phyloP scores from a whole-genome alignment of 495 filamentous ascomycete species.

The Echria macrotheca region DNA sequence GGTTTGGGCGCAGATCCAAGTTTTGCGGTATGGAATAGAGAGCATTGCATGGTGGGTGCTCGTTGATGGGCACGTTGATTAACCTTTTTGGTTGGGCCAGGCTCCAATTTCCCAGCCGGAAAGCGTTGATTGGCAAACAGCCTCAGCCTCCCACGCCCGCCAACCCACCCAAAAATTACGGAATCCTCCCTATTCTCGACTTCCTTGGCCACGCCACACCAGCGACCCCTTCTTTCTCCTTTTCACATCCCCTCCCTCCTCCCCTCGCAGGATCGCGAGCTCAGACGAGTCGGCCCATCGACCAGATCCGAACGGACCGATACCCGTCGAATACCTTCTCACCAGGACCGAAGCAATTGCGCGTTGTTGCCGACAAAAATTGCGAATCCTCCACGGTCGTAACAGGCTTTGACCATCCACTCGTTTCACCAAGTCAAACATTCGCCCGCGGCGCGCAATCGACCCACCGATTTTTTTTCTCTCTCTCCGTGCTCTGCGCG shows the following conservation, averaged over 20 bases:
- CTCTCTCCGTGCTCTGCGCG: neutral
- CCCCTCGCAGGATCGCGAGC: neutral
- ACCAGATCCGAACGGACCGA: no score
- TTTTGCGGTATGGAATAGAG: no score
- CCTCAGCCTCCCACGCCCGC: constrained; percentile 7
- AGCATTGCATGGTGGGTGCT: no score
- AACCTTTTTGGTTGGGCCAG: constrained; percentile 13
- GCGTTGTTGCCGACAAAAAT: no score
- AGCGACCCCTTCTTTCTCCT: neutral
- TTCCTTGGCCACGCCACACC: neutral
- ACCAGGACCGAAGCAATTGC: no score
- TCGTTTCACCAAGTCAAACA: constrained; percentile 22
- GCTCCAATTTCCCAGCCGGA: constrained; percentile 24
- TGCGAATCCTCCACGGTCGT: constrained; percentile 7
- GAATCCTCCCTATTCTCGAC: neutral
- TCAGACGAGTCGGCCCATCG: neutral
- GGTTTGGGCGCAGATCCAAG: no score
- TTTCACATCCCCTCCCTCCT: neutral
- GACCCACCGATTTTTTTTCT: neutral
- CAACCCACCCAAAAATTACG: constrained; percentile 11
- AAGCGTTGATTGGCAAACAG: constrained; percentile 17
- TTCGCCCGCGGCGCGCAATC: constrained; percentile 11
- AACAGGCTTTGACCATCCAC: constrained; percentile 33
- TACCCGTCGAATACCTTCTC: no score
- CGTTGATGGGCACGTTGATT: neutral